Base-by-base conservation (phyloP, 192 early-diverging fungal genomes). In the Spizellomyces punctatus region DNA sequence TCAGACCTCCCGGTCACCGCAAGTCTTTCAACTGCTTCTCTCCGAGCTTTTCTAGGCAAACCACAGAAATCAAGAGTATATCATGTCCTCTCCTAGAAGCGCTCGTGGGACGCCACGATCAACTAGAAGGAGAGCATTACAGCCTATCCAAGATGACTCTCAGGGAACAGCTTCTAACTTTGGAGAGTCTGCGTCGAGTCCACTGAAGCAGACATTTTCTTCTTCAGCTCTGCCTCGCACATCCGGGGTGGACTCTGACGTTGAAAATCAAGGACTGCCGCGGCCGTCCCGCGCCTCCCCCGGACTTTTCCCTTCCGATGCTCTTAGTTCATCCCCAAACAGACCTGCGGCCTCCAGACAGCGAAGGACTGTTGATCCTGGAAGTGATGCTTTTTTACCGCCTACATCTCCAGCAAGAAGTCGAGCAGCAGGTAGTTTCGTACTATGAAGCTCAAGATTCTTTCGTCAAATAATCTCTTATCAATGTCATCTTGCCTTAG, bases 101-200 rank as follows among this genome's bases (percentile, higher is more conserved):
- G 42, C 6, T 12, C 64, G 46, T 21, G 19, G 43, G 21, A 66
- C 64, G 48, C 64, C 64, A 16, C 64, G 64, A 7, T 61, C 59
- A 10, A 50, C 43, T 22, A 45, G 64, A 21, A 16, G 64, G 5
- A 49, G 19, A 1, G 43, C 48, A 22, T 12, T 66, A 17, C 43
- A 42, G 12, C 43, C 64, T 6, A 8, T 66, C 10, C 66, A 67
- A 41, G 67, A 69, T 12, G 67, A 60, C 9, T 64, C 72, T n/a
- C 50, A 73, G 41, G 64, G 57, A 8, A 73, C 72, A 14, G 72
- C 72, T 21, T 65, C 64, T 8, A 58, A 10, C 49, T 73, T 73
- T 44, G 72, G 72, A 10, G 71, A 63, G 8, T 62, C 62, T 14
- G 48, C 44, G 10, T 73, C 71, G n/a, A 67, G 64, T 41, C 71